Evolutionary conservation across 495 filamentous ascomycete species (phyloP).

Genomic region (Penicillium lagena): DNA sequence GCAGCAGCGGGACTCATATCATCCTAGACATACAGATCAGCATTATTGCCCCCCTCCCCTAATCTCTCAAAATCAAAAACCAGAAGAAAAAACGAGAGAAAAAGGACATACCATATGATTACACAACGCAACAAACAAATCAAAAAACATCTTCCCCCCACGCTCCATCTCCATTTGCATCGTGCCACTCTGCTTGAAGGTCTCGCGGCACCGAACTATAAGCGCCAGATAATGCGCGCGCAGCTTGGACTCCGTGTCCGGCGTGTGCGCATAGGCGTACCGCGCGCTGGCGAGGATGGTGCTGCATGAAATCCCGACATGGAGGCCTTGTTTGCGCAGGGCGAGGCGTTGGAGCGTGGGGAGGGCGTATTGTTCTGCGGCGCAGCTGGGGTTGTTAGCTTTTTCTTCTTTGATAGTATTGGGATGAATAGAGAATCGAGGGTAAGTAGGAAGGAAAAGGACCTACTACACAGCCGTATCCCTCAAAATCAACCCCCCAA

Average conservation of each 20-base stretch:
- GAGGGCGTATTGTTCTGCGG: slow-evolving; percentile 74
- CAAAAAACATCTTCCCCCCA: slow-evolving; percentile 84
- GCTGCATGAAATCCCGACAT: slow-evolving; percentile 72
- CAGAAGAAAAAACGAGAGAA: slow-evolving; percentile 2
- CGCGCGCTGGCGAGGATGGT: slow-evolving; percentile 80
- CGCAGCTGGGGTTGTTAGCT: slow-evolving; percentile 45
- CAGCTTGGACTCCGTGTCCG: slow-evolving; percentile 80
- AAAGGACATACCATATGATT: slow-evolving; percentile 65
- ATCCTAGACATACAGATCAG: slow-evolving; percentile 14
- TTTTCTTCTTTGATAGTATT: not conserved
- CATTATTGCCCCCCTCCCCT: not conserved
- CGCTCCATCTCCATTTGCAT: slow-evolving; percentile 93
- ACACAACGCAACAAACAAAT: slow-evolving; percentile 86
- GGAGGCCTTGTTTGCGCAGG: slow-evolving; percentile 79
- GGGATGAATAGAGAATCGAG: not conserved
- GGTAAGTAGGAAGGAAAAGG: slow-evolving; percentile 4
- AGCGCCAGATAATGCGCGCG: slow-evolving; percentile 87
- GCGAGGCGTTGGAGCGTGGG: slow-evolving; percentile 77
- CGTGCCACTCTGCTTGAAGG: slow-evolving; percentile 91
- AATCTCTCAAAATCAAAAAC: not conserved
- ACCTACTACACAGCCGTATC: slow-evolving; percentile 79
- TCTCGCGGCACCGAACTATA: slow-evolving; percentile 76
- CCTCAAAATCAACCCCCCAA: slow-evolving; percentile 65
- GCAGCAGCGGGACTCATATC: slow-evolving; percentile 14
- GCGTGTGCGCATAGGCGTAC: slow-evolving; percentile 83